Base-by-base conservation (phyloP, 2,329 filamentous ascomycete genomes). In the Remersonia thermophila region DNA sequence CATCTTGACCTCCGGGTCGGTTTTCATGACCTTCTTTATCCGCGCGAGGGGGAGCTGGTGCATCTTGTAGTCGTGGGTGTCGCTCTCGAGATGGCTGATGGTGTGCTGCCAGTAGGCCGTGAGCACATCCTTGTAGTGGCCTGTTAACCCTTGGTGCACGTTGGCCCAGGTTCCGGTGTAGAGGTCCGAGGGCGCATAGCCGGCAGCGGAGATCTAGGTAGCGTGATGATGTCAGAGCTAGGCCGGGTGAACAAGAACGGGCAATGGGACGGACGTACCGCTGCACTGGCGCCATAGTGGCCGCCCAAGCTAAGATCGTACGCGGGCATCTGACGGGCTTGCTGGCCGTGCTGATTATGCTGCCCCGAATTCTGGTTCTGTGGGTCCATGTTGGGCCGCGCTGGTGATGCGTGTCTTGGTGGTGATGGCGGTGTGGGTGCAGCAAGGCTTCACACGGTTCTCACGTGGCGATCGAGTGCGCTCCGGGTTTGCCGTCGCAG, bases 21-120 rank as follows among this genome's bases (percentile, higher is more conserved):
- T 91, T 64, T 98, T 98, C 91, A 98, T 98, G 47, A 98, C 91
- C 61, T 98, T 98, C 69, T 98, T 98, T 66, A 98, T 98, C 37
- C 91, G 81, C n/a, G 91, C 91, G 28, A 98, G 71, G 2, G 91
- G 91, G 27, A 98, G 71, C 59, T 96, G 91, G 58, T 98, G 91
- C 38, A 96, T 74, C 63, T 98, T 98, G 71, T 96, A 98, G 61
- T 98, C 91, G 59, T 98, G 91, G 33, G 82, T 85, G 52, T 96
- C 91, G 41, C 74, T 84, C 63, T 98, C 91, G 40, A 98, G 76
- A 57, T 93, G 86, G 48, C 81, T 89, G 63, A 98, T 94, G 44
- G 87, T 91, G 55, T 98, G 89, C 60, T 98, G 91, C 91, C 91
- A 98, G 65, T 98, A 98, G 5, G 89, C 95, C 30, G 93, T 95